These are phyloP conservation scores for Penicillium soppii DNA, from an alignment of 495 filamentous ascomycete genomes.

Conservation along the genomic window DNA sequence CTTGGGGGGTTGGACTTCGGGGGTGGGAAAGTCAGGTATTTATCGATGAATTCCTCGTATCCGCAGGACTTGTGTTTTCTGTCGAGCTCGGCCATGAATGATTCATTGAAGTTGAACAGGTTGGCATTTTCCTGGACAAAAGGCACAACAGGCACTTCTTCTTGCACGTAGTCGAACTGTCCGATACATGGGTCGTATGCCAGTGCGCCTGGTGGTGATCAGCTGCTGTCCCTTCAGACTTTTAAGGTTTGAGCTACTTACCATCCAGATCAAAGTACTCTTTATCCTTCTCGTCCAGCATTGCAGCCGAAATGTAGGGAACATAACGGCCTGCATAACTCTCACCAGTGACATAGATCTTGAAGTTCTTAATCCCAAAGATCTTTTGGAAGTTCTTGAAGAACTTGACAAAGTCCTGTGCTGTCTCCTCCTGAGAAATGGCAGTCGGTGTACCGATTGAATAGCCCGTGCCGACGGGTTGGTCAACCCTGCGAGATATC, in stretches of 20 bases:
- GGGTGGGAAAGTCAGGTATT: slow-evolving; percentile 58
- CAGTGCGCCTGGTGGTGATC: slow-evolving; percentile 30
- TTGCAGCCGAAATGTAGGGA: slow-evolving; percentile 53
- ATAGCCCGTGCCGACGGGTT: slow-evolving; percentile 59
- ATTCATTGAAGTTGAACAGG: slow-evolving; percentile 57
- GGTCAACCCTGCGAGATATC: slow-evolving; percentile 42
- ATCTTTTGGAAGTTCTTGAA: slow-evolving; percentile 62
- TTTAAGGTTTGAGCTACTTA: slow-evolving; percentile 5
- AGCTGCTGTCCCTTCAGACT: not conserved
- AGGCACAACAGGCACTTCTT: slow-evolving; percentile 45
- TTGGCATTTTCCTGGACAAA: slow-evolving; percentile 51
- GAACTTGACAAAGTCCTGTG: slow-evolving; percentile 60
- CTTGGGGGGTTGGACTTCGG: slow-evolving; percentile 38
- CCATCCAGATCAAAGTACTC: slow-evolving; percentile 49
- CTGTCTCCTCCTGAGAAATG: slow-evolving; percentile 54
- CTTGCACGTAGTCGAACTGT: slow-evolving; percentile 38
- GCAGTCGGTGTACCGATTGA: slow-evolving; percentile 54
- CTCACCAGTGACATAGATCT: slow-evolving; percentile 63
- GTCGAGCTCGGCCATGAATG: slow-evolving; percentile 49
- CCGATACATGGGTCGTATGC: slow-evolving; percentile 45
- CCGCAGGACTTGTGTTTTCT: slow-evolving; percentile 52
- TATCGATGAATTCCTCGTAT: slow-evolving; percentile 54
- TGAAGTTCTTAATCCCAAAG: slow-evolving; percentile 60
- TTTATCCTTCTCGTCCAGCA: slow-evolving; percentile 49
- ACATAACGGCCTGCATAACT: slow-evolving; percentile 58